phyloP scores from a whole-genome alignment of 257 asterid species.

The Orobanche coerulescens region DNA sequence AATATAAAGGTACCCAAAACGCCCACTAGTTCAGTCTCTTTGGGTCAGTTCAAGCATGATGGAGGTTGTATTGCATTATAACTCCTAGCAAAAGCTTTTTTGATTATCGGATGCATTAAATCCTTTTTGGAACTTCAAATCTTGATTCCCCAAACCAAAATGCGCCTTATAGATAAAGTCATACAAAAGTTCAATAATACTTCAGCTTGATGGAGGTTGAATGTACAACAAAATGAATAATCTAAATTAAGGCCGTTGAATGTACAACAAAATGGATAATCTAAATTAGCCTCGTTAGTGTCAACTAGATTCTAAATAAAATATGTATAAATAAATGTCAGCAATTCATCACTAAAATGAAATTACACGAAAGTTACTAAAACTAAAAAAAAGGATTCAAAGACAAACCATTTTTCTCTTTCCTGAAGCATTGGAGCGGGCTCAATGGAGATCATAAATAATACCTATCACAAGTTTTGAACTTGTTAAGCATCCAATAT shows the following conservation, averaged over 20 bases:
- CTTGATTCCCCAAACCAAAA: background rate
- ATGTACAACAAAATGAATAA: background rate
- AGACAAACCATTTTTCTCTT: constrained; percentile 86
- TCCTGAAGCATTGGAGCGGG: constrained; percentile 99
- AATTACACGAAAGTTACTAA: constrained; percentile 11
- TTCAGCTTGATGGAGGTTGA: background rate
- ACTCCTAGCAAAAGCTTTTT: background rate
- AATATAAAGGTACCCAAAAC: background rate
- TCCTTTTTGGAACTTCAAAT: background rate
- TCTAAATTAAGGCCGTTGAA: background rate
- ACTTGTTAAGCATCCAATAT: constrained; percentile 25
- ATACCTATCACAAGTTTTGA: constrained; percentile 54
- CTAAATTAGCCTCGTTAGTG: background rate
- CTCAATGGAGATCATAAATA: constrained; percentile 91
- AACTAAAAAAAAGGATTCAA: constrained; percentile 23
- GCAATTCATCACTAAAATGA: background rate
- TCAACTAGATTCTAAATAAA: background rate
- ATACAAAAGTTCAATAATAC: background rate
- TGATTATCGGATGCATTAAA: background rate
- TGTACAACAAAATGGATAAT: background rate
- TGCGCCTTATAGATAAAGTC: background rate
- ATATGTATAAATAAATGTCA: background rate
- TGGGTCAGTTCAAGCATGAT: background rate
- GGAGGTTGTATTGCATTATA: background rate
- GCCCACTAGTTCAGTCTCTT: background rate